phyloP scores from a whole-genome alignment of 495 filamentous ascomycete genomes.

The Penicillium canescens region DNA sequence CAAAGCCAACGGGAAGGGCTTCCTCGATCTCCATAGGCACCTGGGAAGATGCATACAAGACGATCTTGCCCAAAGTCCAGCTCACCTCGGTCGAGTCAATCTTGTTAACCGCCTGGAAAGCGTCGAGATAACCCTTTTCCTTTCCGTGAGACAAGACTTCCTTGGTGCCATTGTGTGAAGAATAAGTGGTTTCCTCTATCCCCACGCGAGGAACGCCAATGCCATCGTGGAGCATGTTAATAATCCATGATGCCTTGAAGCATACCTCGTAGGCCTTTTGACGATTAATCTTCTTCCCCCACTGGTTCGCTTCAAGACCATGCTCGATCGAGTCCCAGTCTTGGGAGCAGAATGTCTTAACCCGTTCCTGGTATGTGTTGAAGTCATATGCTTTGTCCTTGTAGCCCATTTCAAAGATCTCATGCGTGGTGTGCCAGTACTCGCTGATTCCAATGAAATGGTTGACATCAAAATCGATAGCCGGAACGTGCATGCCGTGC shows the following conservation, averaged over 20 bases:
- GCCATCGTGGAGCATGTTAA: conserved; percentile 92
- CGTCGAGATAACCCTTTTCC: conserved; percentile 77
- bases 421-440: conserved; percentile 98
- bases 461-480: conserved; percentile 97
- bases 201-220: conserved; percentile 93
- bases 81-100: conserved; percentile 92
- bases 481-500: conserved; percentile 85
- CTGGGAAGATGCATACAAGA: conserved; percentile 93
- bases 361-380: conserved; percentile 81
- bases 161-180: conserved; percentile 71
- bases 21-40: conserved; percentile 63
- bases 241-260: conserved; percentile 98
- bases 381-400: conserved; percentile 90
- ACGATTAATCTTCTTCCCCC: conserved; percentile 75
- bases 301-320: conserved; percentile 62
- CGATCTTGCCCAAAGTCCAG: conserved; percentile 97
- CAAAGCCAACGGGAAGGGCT: conserved; percentile 82
- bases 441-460: conserved; percentile 98
- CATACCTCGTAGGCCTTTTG: conserved; percentile 81
- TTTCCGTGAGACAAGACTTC: conserved; percentile 68
- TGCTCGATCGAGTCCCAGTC: conserved; percentile 75
- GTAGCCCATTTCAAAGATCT: conserved; percentile 80
- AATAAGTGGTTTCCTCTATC: conserved; percentile 58
- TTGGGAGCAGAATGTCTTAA: conserved; percentile 81
- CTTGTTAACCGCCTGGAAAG: conserved; percentile 93